Percentiles rank a stretch among this genome's conserved stretches.
Evolutionary conservation across 106 monocot genomes (phyloP).

Genomic region (Allium cepa): DNA sequence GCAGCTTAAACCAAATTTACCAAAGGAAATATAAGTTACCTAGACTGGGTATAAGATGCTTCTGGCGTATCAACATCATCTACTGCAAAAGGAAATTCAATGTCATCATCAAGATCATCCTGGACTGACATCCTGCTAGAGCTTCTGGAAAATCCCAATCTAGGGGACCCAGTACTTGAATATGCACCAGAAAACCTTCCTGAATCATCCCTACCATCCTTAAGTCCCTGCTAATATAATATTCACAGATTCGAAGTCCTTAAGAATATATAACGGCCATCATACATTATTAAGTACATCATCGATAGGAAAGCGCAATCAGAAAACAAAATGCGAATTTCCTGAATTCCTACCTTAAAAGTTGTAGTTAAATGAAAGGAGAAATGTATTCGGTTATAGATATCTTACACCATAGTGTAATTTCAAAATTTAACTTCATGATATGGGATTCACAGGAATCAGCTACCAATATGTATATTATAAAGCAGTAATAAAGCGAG

Average conservation of each 20-base stretch:
- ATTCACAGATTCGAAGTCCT: neutral
- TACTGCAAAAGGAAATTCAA: slow-evolving; percentile 79
- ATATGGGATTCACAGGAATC: too few species aligned
- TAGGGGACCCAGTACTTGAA: slow-evolving; percentile 65
- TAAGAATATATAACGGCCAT: too few species aligned
- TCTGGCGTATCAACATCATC: slow-evolving; percentile 62
- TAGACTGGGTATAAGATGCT: slow-evolving; percentile 52
- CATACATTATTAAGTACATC: too few species aligned
- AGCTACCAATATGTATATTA: too few species aligned
- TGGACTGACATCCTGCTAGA: slow-evolving; percentile 71
- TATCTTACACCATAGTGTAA: too few species aligned
- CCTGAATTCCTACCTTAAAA: too few species aligned
- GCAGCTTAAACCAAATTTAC: neutral
- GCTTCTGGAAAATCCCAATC: slow-evolving; percentile 66
- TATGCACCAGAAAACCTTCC: slow-evolving; percentile 70
- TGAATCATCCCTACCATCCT: slow-evolving; percentile 79
- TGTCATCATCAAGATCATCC: slow-evolving; percentile 87
- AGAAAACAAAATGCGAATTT: too few species aligned
- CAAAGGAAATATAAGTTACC: slow-evolving; percentile 32
- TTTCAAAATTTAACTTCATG: too few species aligned
- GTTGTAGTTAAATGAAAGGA: too few species aligned
- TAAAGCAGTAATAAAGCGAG: too few species aligned
- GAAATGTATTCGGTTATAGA: too few species aligned
- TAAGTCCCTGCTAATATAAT: slow-evolving; percentile 32
- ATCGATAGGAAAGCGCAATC: too few species aligned